Evolutionary conservation across 2,329 filamentous ascomycete species (phyloP).

Genomic region (Monascus ruber): DNA sequence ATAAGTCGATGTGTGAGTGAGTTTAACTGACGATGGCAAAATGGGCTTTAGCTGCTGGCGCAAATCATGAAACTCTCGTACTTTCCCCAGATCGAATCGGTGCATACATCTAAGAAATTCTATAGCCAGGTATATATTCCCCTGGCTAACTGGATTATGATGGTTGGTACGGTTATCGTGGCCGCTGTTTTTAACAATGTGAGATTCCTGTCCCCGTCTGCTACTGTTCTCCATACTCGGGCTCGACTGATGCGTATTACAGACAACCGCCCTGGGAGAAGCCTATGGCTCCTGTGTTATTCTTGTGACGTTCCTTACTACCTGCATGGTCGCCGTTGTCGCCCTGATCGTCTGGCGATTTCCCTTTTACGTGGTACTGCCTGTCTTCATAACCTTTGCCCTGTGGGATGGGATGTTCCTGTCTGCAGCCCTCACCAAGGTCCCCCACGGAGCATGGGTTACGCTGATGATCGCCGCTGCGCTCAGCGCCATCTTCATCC

Average conservation of each 20-base stretch:
- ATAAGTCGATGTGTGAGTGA: background rate
- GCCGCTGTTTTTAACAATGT: conserved; percentile 60
- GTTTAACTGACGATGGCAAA: background rate
- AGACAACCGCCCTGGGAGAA: conserved; percentile 58
- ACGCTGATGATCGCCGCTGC: conserved; percentile 54
- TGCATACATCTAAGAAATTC: conserved; percentile 59
- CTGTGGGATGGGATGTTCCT: conserved; percentile 58
- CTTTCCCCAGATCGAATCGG: conserved; percentile 63
- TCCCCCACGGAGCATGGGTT: conserved; percentile 69
- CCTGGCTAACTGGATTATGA: conserved; percentile 63
- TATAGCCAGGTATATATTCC: conserved; percentile 70
- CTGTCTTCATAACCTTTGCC: conserved; percentile 54
- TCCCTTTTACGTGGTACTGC: conserved; percentile 47
- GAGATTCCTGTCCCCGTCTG: background rate
- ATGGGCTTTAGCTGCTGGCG: conserved; percentile 37
- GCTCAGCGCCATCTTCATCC: conserved; percentile 54
- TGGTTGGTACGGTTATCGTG: conserved; percentile 64
- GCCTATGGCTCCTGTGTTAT: conserved; percentile 74
- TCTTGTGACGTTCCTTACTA: conserved; percentile 67
- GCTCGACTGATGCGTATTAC: conserved; percentile 1
- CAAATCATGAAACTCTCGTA: conserved; percentile 65
- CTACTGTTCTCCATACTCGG: background rate
- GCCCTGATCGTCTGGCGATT: conserved; percentile 62
- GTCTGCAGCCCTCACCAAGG: conserved; percentile 58
- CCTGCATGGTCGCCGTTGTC: conserved; percentile 60